Evolutionary conservation across 768 basidiomycete species (phyloP).

Genomic region (Erythrobasidium yunnanense): DNA sequence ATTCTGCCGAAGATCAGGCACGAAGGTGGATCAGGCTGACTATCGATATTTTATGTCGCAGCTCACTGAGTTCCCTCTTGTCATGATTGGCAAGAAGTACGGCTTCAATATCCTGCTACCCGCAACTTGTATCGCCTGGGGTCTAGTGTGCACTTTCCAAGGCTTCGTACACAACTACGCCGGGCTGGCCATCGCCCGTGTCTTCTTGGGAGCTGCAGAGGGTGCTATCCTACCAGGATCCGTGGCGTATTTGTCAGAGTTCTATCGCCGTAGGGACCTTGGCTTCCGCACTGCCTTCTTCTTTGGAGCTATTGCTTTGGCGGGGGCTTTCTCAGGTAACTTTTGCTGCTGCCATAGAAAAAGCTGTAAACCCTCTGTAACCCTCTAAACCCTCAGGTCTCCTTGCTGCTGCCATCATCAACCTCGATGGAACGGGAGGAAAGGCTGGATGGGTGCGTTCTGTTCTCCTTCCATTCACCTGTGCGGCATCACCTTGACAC

Average conservation of each 20-base stretch:
- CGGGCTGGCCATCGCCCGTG: neutral
- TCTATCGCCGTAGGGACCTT: neutral
- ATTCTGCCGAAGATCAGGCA: too few species aligned
- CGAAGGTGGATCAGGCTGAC: neutral
- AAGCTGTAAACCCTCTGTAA: neutral
- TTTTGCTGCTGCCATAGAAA: too few species aligned
- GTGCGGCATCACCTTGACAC: too few species aligned
- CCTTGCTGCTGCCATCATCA: conserved; percentile 9
- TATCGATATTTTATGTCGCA: neutral
- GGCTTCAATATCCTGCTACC: neutral
- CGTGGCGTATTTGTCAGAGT: conserved; percentile 10
- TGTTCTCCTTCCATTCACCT: too few species aligned
- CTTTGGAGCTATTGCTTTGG: conserved; percentile 7
- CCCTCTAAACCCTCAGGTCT: too few species aligned
- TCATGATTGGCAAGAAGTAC: neutral
- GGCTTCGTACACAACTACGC: neutral
- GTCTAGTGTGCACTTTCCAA: neutral
- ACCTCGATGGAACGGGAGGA: conserved; percentile 9
- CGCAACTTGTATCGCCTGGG: neutral
- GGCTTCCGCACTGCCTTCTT: conserved; percentile 7
- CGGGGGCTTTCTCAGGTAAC: conserved; percentile 9
- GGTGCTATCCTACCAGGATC: conserved; percentile 17
- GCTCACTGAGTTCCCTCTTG: neutral
- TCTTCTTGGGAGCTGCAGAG: neutral
- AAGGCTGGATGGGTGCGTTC: conserved; percentile 2